Evolutionary conservation across 176 grass and related monocot genomes (phyloP).

Genomic region (Themeda triandra): DNA sequence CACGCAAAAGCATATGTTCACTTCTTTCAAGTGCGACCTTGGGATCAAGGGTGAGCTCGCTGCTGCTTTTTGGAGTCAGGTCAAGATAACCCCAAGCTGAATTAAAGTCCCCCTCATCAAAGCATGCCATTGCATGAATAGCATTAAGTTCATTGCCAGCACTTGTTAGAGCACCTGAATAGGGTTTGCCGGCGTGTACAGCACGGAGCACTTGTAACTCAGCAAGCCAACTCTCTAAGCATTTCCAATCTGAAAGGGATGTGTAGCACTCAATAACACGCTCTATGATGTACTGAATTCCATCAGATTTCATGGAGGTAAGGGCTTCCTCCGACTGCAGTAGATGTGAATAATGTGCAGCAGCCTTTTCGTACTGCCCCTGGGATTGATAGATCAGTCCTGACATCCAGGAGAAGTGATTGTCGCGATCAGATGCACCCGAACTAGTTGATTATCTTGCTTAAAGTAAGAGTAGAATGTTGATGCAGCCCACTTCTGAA

Average conservation of each 20-base stretch:
- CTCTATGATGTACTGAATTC: slow-evolving; percentile 85
- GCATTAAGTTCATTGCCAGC: slow-evolving; percentile 92
- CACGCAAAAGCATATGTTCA: slow-evolving; percentile 87
- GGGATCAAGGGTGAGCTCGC: slow-evolving; percentile 82
- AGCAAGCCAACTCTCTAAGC: slow-evolving; percentile 85
- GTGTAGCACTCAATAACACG: slow-evolving; percentile 93
- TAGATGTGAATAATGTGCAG: slow-evolving; percentile 85
- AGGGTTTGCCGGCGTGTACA: slow-evolving; percentile 89
- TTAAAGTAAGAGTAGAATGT: slow-evolving; percentile 70
- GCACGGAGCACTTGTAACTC: slow-evolving; percentile 91
- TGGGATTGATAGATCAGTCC: slow-evolving; percentile 85
- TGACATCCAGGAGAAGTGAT: slow-evolving; percentile 84
- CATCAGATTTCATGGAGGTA: slow-evolving; percentile 81
- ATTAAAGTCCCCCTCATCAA: slow-evolving; percentile 82
- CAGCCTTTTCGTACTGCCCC: slow-evolving; percentile 91
- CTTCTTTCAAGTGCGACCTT: slow-evolving; percentile 93
- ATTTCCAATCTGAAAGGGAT: slow-evolving; percentile 94
- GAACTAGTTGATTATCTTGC: slow-evolving; percentile 44
- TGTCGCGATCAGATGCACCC: slow-evolving; percentile 43
- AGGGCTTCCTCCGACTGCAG: slow-evolving; percentile 86
- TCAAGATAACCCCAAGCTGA: slow-evolving; percentile 90
- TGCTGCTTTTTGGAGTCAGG: slow-evolving; percentile 88
- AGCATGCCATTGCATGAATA: slow-evolving; percentile 83
- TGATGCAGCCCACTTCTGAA: slow-evolving; percentile 71
- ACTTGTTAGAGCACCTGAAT: slow-evolving; percentile 89